Base-by-base conservation (phyloP, 352 stramenopile genomes). In the Phytophthora europaea region DNA sequence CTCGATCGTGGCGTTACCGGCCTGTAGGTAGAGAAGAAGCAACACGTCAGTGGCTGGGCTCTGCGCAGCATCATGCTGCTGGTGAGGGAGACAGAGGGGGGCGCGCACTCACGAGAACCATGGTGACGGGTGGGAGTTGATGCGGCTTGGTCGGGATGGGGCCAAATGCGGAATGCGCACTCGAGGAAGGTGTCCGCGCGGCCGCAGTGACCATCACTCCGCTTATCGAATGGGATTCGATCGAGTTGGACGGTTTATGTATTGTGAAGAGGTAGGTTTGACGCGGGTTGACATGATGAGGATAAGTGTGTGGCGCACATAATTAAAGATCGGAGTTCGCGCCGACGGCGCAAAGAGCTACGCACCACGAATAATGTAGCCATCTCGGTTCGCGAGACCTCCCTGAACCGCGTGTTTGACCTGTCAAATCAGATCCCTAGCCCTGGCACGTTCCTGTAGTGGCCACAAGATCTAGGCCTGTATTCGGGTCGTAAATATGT, bases 1-100 rank as follows among this genome's bases (percentile, higher is more conserved):
- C 68, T 97, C 82, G 34, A 99, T 90, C 61, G 92, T 81, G 50
- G 83, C 81, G 81, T 92, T 94, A 66, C 84, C 84, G 53, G 87
- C 58, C 83, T 91, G 61, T 20, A 53, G 38, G 13, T n/a, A 28
- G 38, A 51, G n/a, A 67, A 53, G 40, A 15, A 65, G 43, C 31
- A 48, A 53, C 43, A 51, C 43, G 43, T 51, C 43, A 51, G 43
- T 22, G 43, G 43, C 43, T 51, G 18, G 43, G 38, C 38, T 45
- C 38, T 45, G 38, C 13, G 38, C 38, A 16, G 38, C 38, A 45
- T n/a, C 15, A n/a, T 0, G 38, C 38, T 45, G 38, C 38, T 4
- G 38, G 1, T 58, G 18, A 15, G n/a, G 33, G 26, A n/a, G 15
- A 13, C 8, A 50, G 26, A 47, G 26, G 13, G 13, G 52, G 51